Percentiles rank a stretch among this genome's conserved stretches.
Evolutionary conservation across 495 filamentous ascomycete species (phyloP).

Genomic region (Xylaria telfairii): DNA sequence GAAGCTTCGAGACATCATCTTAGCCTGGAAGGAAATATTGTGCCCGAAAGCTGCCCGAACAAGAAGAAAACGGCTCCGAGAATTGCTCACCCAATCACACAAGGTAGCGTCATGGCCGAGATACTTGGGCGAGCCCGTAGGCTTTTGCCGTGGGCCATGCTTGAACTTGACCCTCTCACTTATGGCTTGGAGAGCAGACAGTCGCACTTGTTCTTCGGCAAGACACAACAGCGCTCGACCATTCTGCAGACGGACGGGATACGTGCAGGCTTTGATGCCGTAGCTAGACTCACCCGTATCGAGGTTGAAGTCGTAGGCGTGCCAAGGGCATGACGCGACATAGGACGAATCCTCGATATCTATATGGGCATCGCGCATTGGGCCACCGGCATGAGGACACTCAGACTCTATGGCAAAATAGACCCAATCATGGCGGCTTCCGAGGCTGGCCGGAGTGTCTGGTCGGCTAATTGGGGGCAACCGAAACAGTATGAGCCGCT

Average conservation of each 20-base stretch:
- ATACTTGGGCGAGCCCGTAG: slow-evolving; percentile 35
- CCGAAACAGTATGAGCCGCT: slow-evolving; percentile 59
- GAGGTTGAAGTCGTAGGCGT: slow-evolving; percentile 64
- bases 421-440: slow-evolving; percentile 49
- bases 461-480: slow-evolving; percentile 51
- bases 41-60: too few relatives aligned
- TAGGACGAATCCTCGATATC: slow-evolving; percentile 63
- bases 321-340: slow-evolving; percentile 61
- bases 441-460: slow-evolving; percentile 42
- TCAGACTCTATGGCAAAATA: slow-evolving; percentile 63
- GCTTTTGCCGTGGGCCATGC: slow-evolving; percentile 37
- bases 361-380: slow-evolving; percentile 56
- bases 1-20: too few relatives aligned
- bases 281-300: slow-evolving; percentile 62
- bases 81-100: too few relatives aligned
- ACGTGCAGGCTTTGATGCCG: slow-evolving; percentile 60
- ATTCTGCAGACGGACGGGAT: slow-evolving; percentile 50
- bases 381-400: slow-evolving; percentile 59
- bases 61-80: too few relatives aligned
- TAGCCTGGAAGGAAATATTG: too few relatives aligned
- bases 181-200: slow-evolving; percentile 51
- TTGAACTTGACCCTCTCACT: slow-evolving; percentile 60
- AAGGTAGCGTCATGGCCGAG: slow-evolving; percentile 54
- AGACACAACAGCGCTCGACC: slow-evolving; percentile 47
- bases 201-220: slow-evolving; percentile 35